Percentiles rank a stretch among this genome's conserved stretches.
phyloP scores from a whole-genome alignment of 2,329 filamentous ascomycete genomes.

The Calonectria naviculata region DNA sequence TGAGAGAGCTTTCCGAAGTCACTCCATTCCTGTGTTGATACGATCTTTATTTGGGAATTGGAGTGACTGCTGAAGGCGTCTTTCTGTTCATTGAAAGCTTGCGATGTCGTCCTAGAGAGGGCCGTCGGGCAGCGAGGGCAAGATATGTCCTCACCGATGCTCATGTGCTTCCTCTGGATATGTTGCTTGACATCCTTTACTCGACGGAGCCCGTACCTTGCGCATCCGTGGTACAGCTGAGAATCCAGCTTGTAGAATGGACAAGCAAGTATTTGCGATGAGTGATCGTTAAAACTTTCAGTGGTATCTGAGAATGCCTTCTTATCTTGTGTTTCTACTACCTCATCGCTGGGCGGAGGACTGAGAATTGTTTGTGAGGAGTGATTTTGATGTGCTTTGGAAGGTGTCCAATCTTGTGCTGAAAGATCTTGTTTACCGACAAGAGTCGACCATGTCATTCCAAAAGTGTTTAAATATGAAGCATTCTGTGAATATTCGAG shows the following conservation, averaged over 20 bases:
- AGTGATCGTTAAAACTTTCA: not conserved
- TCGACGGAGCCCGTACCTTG: not conserved
- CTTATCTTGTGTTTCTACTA: not conserved
- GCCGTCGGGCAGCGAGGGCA: not conserved
- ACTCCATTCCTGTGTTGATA: not conserved
- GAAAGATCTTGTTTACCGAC: too few species aligned
- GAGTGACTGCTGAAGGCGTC: too few species aligned
- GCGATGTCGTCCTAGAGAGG: not conserved
- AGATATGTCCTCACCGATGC: not conserved
- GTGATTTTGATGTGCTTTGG: not conserved
- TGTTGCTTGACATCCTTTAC: constrained; percentile 1
- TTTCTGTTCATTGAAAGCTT: not conserved
- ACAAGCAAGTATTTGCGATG: not conserved
- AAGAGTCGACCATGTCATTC: too few species aligned
- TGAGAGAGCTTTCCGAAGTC: not conserved
- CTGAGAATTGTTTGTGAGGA: not conserved
- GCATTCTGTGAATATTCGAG: too few species aligned
- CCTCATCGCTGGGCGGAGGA: too few species aligned
- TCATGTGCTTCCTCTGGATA: not conserved
- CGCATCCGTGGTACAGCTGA: not conserved
- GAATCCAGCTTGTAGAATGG: not conserved
- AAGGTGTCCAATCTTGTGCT: too few species aligned
- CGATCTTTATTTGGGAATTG: too few species aligned
- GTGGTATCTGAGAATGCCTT: too few species aligned
- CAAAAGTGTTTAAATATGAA: too few species aligned